phyloP scores from a whole-genome alignment of 805 yeast genomes.

The Spathaspora gorwiae region DNA sequence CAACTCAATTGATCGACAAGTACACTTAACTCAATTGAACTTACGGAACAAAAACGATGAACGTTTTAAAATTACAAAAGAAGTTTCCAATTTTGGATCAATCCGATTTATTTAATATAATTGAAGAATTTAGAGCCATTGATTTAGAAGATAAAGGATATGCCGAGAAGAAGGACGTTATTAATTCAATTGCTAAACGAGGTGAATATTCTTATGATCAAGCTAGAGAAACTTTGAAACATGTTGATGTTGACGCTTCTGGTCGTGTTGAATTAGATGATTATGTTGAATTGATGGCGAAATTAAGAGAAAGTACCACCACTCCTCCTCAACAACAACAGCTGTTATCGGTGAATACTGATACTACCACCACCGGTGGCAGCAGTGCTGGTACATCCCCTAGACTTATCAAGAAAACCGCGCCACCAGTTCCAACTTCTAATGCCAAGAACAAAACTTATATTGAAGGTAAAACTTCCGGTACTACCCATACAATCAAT shows the following conservation, averaged over 20 bases:
- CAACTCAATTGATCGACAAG: too few relatives aligned
- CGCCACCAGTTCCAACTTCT: slow-evolving; percentile 49
- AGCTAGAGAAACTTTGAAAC: slow-evolving; percentile 88
- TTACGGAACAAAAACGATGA: slow-evolving; percentile 20
- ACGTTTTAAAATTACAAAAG: slow-evolving; percentile 49
- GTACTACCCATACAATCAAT: slow-evolving; percentile 92
- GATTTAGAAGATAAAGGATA: slow-evolving; percentile 92
- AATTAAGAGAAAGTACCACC: slow-evolving; percentile 51
- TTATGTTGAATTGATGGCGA: slow-evolving; percentile 78
- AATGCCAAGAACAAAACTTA: slow-evolving; percentile 53
- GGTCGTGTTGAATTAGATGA: slow-evolving; percentile 97
- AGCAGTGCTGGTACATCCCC: slow-evolving; percentile 17
- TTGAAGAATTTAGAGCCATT: slow-evolving; percentile 79
- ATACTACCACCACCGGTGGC: slow-evolving; percentile 22
- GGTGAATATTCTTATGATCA: slow-evolving; percentile 87
- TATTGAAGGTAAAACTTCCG: slow-evolving; percentile 81
- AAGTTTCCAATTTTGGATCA: slow-evolving; percentile 84
- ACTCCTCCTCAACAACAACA: slow-evolving; percentile 14
- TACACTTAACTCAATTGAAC: too few relatives aligned
- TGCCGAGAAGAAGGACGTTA: slow-evolving; percentile 86
- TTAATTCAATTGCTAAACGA: slow-evolving; percentile 71
- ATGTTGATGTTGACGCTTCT: slow-evolving; percentile 89
- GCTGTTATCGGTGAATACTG: slow-evolving; percentile 9
- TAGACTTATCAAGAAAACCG: slow-evolving; percentile 15
- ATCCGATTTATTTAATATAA: slow-evolving; percentile 77